Conservation (phyloP, 345 rosid genomes). For the Toxicodendron radicans region DNA sequence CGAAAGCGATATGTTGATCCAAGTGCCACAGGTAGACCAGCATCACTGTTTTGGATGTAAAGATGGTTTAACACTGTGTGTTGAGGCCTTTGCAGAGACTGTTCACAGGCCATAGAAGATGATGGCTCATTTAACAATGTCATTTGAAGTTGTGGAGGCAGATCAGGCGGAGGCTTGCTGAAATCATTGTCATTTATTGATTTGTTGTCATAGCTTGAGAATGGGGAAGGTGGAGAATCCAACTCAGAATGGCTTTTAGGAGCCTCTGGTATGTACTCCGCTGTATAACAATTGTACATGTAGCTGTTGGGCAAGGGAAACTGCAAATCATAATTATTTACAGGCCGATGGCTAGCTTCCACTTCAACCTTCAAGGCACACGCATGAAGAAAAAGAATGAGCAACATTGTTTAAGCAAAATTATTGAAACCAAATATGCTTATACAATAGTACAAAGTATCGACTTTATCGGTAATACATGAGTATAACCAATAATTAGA, state of each 20-base stretch:
- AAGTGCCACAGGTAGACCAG: slow-evolving; percentile 38
- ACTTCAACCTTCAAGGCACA: not conserved
- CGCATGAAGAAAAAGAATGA: not conserved
- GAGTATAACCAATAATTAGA: not conserved
- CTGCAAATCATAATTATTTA: not conserved
- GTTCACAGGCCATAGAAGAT: slow-evolving; percentile 12
- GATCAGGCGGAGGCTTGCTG: slow-evolving; percentile 53
- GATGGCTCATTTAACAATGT: slow-evolving; percentile 28
- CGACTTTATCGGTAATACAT: not conserved
- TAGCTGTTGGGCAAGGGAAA: not conserved
- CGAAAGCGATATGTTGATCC: slow-evolving; percentile 45
- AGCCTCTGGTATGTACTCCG: slow-evolving; percentile 49
- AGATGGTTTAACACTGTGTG: slow-evolving; percentile 44
- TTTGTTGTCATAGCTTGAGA: slow-evolving; percentile 48
- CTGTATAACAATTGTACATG: slow-evolving; percentile 5
- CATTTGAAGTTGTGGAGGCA: slow-evolving; percentile 53
- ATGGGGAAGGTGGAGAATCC: slow-evolving; percentile 55
- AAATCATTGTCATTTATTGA: slow-evolving; percentile 40
- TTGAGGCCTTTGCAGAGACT: slow-evolving; percentile 35
- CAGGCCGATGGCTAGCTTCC: not conserved
- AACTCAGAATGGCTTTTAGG: slow-evolving; percentile 46
- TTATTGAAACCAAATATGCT: not conserved
- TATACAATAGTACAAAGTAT: too few relatives aligned
- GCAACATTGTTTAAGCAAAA: not conserved
- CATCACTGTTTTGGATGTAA: slow-evolving; percentile 33